Percentiles rank a stretch among this genome's conserved stretches.
These are phyloP conservation scores for Talaromyces funiculosus DNA, from an alignment of 2,329 filamentous ascomycete species.

Conservation along the genomic window DNA sequence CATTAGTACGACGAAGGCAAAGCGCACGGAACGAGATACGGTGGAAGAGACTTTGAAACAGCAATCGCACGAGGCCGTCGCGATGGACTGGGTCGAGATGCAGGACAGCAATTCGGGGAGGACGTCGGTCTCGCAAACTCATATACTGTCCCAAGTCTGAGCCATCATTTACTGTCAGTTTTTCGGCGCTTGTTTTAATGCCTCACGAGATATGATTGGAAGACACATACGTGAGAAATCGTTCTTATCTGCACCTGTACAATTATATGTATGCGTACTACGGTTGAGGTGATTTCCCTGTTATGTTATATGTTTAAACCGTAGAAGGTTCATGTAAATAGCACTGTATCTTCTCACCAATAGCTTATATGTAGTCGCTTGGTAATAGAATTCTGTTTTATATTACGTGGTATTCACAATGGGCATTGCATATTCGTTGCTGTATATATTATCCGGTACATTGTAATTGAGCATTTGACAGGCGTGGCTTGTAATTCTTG, in stretches of 20 bases:
- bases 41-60: not conserved
- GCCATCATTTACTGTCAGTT: not conserved
- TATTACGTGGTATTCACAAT: not conserved
- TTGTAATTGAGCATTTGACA: not conserved
- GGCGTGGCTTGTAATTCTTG: not conserved
- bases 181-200: not conserved
- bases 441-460: not conserved
- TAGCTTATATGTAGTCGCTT: too few species aligned
- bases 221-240: not conserved
- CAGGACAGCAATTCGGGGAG: not conserved
- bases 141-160: not conserved
- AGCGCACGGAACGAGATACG: not conserved
- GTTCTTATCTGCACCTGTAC: not conserved
- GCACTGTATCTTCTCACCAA: too few species aligned
- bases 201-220: not conserved
- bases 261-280: not conserved
- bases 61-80: not conserved
- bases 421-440: conserved; percentile 17
- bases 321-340: too few species aligned
- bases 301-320: too few species aligned
- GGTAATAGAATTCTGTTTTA: too few species aligned
- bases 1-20: not conserved
- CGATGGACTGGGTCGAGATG: not conserved
- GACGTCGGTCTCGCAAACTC: not conserved
- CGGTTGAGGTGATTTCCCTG: too few species aligned